Evolutionary conservation across 768 basidiomycete genomes (phyloP).

Genomic region (Zangia roseola): DNA sequence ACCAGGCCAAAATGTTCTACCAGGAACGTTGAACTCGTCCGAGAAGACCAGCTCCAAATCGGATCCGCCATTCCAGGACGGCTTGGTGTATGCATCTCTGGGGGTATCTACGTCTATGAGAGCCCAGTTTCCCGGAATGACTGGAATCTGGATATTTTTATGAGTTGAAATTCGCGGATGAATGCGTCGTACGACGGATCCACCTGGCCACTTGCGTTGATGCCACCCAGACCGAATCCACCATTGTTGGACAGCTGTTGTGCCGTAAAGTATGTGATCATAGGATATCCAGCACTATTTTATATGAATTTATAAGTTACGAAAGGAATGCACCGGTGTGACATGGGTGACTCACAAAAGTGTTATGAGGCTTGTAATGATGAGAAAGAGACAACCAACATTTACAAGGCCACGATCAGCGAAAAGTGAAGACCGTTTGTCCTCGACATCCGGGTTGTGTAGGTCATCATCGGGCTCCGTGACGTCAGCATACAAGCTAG

Average conservation of each 20-base stretch:
- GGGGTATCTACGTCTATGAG: slow-evolving; percentile 65
- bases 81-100: slow-evolving; percentile 48
- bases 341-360: slow-evolving; percentile 54
- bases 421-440: slow-evolving; percentile 39
- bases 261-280: slow-evolving; percentile 39
- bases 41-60: slow-evolving; percentile 64
- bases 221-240: slow-evolving; percentile 65
- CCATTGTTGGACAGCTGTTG: slow-evolving; percentile 33
- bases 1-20: slow-evolving; percentile 75
- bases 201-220: slow-evolving; percentile 73
- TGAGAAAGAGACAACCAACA: slow-evolving; percentile 62
- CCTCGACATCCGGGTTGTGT: slow-evolving; percentile 57
- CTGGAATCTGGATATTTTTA: slow-evolving; percentile 44
- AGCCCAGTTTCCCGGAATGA: slow-evolving; percentile 52
- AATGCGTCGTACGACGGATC: slow-evolving; percentile 2
- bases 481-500: slow-evolving; percentile 50
- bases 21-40: slow-evolving; percentile 78
- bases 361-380: slow-evolving; percentile 46
- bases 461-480: slow-evolving; percentile 71
- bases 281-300: slow-evolving; percentile 43
- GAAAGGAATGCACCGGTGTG: not conserved
- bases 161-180: not conserved
- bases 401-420: slow-evolving; percentile 68
- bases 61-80: slow-evolving; percentile 58
- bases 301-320: not conserved